Base-by-base conservation (phyloP, 192 early-diverging fungal species). In the Phycomyces nitens region DNA sequence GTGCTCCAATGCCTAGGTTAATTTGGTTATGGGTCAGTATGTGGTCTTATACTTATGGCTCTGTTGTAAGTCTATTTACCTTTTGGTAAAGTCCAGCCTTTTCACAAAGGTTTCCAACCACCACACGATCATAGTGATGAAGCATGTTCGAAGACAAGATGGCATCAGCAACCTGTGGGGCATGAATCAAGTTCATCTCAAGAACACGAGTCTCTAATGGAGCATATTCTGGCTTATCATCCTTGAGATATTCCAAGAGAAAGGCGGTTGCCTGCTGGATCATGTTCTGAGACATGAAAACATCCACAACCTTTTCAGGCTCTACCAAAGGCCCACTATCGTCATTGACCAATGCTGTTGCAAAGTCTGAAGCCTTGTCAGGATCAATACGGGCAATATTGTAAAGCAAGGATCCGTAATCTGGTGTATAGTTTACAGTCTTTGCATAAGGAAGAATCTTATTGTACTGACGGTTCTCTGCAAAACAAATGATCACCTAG, bases 91-190 rank as follows among this genome's bases (percentile, higher is more conserved):
- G 77, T 10, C 96, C 96, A 38, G 97, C 95, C 86, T 98, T 99
- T 77, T 99, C 97, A 71, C 95, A 97, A 61, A 99, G 85, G 49
- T 80, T 74, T 12, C 92, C 97, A 71, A 99, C 89, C 55, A 93
- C 88, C 7, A 89, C 82, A 16, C 91, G 87, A 73, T 99, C 97
- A 73, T 98, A 99, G 68, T 97, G 92, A 24, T 88, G 89, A 71
- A 99, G 92, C 88, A 96, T 91, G 65, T 92, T 83, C 70, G 97
- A 96, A 43, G 94, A 89, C 23, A 99, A 72, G 66, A 99, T 99
- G 52, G 97, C 97, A 74, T 99, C 97, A 12, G 97, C 97, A 22
- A 99, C 97, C 65, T 98, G 97, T 24, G 97, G 97, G 12, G 94
- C 92, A 64, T 97, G 91, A 34, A 98, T 75, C 53, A 99, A 80